A percentile compares a stretch with the other conserved stretches of the same genome.
These are phyloP conservation scores for Cairneyella variabilis DNA, from an alignment of 495 filamentous ascomycete species.

Conservation along the genomic window DNA sequence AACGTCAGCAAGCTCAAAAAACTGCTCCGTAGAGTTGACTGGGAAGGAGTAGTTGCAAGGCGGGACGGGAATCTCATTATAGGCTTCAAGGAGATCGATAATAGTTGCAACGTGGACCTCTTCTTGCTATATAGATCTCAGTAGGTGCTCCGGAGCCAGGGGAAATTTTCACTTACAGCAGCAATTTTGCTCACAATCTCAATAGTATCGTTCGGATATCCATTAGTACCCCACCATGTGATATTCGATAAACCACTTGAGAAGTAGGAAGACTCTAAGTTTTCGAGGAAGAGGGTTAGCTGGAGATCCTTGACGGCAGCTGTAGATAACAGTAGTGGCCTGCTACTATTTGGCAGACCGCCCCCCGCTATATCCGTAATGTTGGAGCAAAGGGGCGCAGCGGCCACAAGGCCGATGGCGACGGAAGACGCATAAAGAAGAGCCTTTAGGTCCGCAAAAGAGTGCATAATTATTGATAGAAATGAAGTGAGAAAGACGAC, in stretches of 20 bases:
- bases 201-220: conserved; percentile 10
- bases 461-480: neutral
- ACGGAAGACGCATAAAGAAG: conserved; percentile 12
- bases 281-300: conserved; percentile 13
- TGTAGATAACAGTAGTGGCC: conserved; percentile 5
- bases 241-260: conserved; percentile 11
- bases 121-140: conserved; percentile 14
- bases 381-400: conserved; percentile 2
- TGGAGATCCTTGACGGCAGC: conserved; percentile 7
- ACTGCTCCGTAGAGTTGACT: conserved; percentile 9
- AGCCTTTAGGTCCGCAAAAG: conserved; percentile 1
- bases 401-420: neutral
- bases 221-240: conserved; percentile 8
- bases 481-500: neutral
- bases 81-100: conserved; percentile 15
- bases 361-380: conserved; percentile 11
- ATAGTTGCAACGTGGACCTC: conserved; percentile 16
- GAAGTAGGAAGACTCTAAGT: conserved; percentile 13
- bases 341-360: conserved; percentile 7
- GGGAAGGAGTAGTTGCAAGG: conserved; percentile 12
- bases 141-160: neutral
- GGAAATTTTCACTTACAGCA: conserved; percentile 8
- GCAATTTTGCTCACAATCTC: conserved; percentile 9
- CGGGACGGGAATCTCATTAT: conserved; percentile 4
- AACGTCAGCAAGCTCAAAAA: conserved; percentile 14